Evolutionary conservation across 306 rosid species (phyloP), one percentile per base, ranked within the genome.

Genomic region (Ammopiptanthus mongolicus): DNA sequence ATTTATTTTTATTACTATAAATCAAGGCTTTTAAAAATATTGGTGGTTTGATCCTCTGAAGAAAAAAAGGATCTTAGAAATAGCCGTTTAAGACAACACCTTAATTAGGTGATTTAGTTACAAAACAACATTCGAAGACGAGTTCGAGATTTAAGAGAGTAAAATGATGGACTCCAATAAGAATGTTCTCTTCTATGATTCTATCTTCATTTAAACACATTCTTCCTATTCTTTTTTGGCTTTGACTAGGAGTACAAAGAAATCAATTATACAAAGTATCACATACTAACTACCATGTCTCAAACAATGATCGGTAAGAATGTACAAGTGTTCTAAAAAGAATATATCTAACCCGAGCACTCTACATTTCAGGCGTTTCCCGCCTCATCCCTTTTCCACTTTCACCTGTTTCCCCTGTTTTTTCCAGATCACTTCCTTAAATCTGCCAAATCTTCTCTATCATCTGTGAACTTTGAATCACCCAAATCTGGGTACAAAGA

Each of bases 271-370:
- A 80, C 82, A 74, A 79, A 48, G 50, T 71, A 66, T 72, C 70
- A 76, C 71, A 58, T 50, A 65, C 62, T 17, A 71, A 60, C 75
- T 39, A 62, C 34, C 64, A 65, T 33, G 67, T 57, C 76, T 61
- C 80, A 63, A 73, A 68, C 28, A 42, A 72, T 34, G 73, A 66
- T 52, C 13, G 47, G 58, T 37, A 41, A 34, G 48, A 61, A 76
- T 77, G 50, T 80, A 84, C 82, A 84, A 17, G 61, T 31, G 66
- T 52, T 73, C 76, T 77, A 69, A 67, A 84, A 84, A 72, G 87
- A 84, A 84, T 84, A 71, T 74, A 77, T 80, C 87, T 84, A 80
- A 65, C 66, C 60, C 87, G 67, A 60, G 8, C 65, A 42, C 70
- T 66, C 81, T 71, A 80, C 80, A 57, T 31, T 66, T 34, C 48